These are phyloP conservation scores for Macrophomina tecta DNA, from an alignment of 2,329 filamentous ascomycete genomes.

Conservation along the genomic window DNA sequence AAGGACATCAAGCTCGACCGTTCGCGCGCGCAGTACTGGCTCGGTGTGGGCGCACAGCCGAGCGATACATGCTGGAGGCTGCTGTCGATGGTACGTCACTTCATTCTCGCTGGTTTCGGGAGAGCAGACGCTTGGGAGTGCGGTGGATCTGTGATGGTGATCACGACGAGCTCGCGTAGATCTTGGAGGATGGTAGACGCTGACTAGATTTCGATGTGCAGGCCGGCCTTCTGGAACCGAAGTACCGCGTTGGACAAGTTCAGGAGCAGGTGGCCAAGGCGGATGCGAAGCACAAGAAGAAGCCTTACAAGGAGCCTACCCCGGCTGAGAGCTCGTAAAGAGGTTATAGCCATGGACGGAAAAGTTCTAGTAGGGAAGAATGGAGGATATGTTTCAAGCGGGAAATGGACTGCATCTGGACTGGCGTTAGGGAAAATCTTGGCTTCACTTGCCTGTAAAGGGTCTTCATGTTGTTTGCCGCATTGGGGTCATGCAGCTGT, in stretches of 20 bases:
- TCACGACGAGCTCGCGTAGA: background rate
- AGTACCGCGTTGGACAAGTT: conserved; percentile 42
- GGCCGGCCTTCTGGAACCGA: conserved; percentile 46
- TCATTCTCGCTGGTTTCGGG: background rate
- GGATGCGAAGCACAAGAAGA: conserved; percentile 30
- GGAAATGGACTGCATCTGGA: conserved; percentile 5
- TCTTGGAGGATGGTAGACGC: background rate
- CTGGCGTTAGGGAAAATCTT: conserved; percentile 13
- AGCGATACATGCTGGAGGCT: conserved; percentile 88
- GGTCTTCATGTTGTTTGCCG: conserved; percentile 7
- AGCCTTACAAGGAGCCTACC: background rate
- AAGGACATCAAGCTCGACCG: conserved; percentile 92
- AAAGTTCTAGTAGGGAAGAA: background rate
- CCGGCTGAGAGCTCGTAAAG: background rate
- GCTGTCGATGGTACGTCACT: conserved; percentile 72
- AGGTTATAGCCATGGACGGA: background rate
- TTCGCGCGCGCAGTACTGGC: conserved; percentile 87
- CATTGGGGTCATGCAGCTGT: conserved; percentile 4
- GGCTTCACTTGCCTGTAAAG: background rate
- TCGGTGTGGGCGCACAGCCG: conserved; percentile 95
- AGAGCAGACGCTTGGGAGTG: too few relatives aligned
- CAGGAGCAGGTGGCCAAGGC: conserved; percentile 41
- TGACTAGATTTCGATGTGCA: conserved; percentile 25
- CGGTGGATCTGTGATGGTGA: too few relatives aligned
- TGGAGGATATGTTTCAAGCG: background rate